Percentiles rank a stretch among this genome's conserved stretches.
These are phyloP conservation scores for Cystobasidium pallidum DNA, from an alignment of 1,284 basidiomycete species.

Conservation along the genomic window DNA sequence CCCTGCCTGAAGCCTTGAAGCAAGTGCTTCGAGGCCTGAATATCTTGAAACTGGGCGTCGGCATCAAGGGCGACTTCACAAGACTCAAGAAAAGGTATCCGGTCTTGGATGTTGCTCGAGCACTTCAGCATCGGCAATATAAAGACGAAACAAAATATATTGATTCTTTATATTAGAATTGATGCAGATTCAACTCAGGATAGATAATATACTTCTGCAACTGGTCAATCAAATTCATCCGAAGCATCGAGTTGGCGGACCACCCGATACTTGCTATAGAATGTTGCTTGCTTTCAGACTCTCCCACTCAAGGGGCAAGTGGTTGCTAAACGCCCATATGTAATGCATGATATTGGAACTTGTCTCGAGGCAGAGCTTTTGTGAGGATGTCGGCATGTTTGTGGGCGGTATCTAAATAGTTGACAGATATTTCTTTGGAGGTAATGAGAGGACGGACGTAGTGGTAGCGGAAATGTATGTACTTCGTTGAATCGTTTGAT, in stretches of 20 bases:
- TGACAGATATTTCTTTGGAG: not conserved
- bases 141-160: conserved; percentile 2
- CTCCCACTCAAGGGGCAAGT: conserved; percentile 22
- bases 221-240: too few relatives aligned
- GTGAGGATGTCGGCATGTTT: conserved; percentile 39
- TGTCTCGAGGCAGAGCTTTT: conserved; percentile 18
- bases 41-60: too few relatives aligned
- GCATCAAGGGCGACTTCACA: too few relatives aligned
- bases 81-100: too few relatives aligned
- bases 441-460: conserved; percentile 27
- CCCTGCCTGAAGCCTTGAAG: too few relatives aligned
- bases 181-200: not conserved
- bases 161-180: not conserved
- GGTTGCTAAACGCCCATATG: conserved; percentile 5
- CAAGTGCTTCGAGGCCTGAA: too few relatives aligned
- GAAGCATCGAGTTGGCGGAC: too few relatives aligned
- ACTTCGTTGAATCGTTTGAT: conserved; percentile 36
- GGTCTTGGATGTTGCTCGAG: too few relatives aligned
- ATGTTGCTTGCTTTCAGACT: not conserved
- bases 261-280: too few relatives aligned
- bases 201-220: too few relatives aligned
- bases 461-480: conserved; percentile 33
- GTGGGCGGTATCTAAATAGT: conserved; percentile 2
- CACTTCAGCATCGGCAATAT: too few relatives aligned
- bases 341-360: conserved; percentile 13